phyloP scores from a whole-genome alignment of 2,329 filamentous ascomycete species.

The Endothia cerciana region DNA sequence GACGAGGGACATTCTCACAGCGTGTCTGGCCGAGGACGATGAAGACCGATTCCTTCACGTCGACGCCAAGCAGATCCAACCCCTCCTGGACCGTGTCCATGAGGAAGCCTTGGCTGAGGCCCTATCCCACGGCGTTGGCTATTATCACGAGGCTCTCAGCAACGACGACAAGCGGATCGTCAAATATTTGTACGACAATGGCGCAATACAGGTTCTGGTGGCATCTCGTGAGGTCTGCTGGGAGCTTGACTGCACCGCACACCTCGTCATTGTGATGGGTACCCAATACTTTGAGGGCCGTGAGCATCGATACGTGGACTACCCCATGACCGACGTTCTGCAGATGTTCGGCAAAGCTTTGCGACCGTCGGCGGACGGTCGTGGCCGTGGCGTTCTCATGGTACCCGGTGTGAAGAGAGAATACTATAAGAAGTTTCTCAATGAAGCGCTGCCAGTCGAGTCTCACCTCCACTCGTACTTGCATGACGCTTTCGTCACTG shows the following conservation, averaged over 20 bases:
- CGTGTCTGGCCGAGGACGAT: slow-evolving; percentile 84
- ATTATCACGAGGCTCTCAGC: slow-evolving; percentile 94
- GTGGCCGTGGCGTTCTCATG: slow-evolving; percentile 93
- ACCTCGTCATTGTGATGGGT: slow-evolving; percentile 94
- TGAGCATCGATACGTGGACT: slow-evolving; percentile 96
- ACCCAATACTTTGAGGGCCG: slow-evolving; percentile 97
- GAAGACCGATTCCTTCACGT: slow-evolving; percentile 93
- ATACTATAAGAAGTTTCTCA: slow-evolving; percentile 98
- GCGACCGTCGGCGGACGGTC: slow-evolving; percentile 75
- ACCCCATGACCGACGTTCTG: slow-evolving; percentile 88
- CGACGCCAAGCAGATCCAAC: slow-evolving; percentile 77
- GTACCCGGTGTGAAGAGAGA: slow-evolving; percentile 91
- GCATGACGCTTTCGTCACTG: slow-evolving; percentile 94
- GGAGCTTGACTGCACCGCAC: slow-evolving; percentile 87
- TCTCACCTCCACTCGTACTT: slow-evolving; percentile 90
- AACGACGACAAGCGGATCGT: slow-evolving; percentile 91
- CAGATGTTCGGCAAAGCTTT: slow-evolving; percentile 98
- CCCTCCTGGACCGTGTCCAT: slow-evolving; percentile 80
- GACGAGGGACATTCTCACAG: slow-evolving; percentile 83
- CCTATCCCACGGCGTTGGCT: slow-evolving; percentile 90
- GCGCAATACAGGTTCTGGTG: slow-evolving; percentile 83
- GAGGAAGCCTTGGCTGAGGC: slow-evolving; percentile 88
- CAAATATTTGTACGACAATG: slow-evolving; percentile 85
- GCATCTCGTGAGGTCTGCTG: slow-evolving; percentile 87
- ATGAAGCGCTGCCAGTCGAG: slow-evolving; percentile 93